phyloP scores from a whole-genome alignment of 768 basidiomycete genomes.

The Lactarius akahatsu region DNA sequence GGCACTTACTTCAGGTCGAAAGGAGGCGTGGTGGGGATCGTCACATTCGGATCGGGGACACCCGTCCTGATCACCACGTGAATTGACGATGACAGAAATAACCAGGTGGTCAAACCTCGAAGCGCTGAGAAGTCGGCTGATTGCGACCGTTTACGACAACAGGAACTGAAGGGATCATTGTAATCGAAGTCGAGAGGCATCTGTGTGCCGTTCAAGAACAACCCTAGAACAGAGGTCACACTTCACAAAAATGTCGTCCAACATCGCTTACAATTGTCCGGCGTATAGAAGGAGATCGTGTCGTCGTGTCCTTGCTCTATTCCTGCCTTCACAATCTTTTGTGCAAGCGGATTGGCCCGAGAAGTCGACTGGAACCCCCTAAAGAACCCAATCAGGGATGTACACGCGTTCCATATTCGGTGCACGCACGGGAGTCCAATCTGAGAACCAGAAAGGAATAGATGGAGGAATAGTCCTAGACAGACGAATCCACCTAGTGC shows the following conservation, averaged over 20 bases:
- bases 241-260: neutral
- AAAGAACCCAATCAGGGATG: neutral
- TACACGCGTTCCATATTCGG: neutral
- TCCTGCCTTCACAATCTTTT: conserved; percentile 55
- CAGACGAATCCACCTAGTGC: conserved; percentile 56
- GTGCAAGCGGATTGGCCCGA: conserved; percentile 56
- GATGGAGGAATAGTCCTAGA: conserved; percentile 59
- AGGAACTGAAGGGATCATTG: conserved; percentile 35
- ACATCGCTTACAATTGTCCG: conserved; percentile 49
- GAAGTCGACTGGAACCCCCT: conserved; percentile 58
- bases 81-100: conserved; percentile 1
- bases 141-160: conserved; percentile 34
- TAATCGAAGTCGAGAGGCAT: conserved; percentile 35
- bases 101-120: conserved; percentile 31
- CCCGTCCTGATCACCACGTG: conserved; percentile 34
- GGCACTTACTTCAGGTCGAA: conserved; percentile 25
- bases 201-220: conserved; percentile 37
- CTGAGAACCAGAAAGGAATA: conserved; percentile 50
- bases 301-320: conserved; percentile 46
- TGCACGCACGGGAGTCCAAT: conserved; percentile 51
- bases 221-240: conserved; percentile 25
- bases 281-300: conserved; percentile 44
- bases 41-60: conserved; percentile 33
- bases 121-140: conserved; percentile 37
- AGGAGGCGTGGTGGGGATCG: conserved; percentile 11